Conservation (phyloP, 148 eudicot species). For the Camellia japonica region DNA sequence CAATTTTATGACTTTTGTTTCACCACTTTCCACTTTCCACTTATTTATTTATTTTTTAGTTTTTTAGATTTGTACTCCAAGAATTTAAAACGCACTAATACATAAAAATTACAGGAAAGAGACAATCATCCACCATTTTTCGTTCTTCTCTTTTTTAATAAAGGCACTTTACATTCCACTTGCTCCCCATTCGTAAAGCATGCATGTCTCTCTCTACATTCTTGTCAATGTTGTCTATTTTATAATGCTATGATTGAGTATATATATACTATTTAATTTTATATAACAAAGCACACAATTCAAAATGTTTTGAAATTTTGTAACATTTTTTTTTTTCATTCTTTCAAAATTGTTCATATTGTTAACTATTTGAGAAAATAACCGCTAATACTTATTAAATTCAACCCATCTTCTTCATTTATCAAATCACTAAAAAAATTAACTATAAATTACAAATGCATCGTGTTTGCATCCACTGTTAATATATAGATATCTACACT, state of each 20-base stretch:
- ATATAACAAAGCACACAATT: neutral
- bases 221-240: neutral
- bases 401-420: too few relatives aligned
- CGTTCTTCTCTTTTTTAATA: neutral
- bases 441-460: too few relatives aligned
- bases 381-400: too few relatives aligned
- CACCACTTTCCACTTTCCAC: neutral
- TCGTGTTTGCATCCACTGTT: too few relatives aligned
- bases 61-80: neutral
- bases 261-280: neutral
- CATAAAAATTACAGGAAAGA: neutral
- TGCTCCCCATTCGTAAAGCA: neutral
- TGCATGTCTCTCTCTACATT: slow-evolving; percentile 9
- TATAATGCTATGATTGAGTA: slow-evolving; percentile 4
- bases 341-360: too few relatives aligned
- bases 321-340: too few relatives aligned
- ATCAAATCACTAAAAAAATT: too few relatives aligned
- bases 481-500: too few relatives aligned
- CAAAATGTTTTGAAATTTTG: too few relatives aligned
- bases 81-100: neutral
- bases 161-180: neutral
- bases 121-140: neutral
- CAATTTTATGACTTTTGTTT: neutral
- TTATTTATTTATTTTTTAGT: too few relatives aligned
- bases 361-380: too few relatives aligned